These are phyloP conservation scores for Globisporangium nagaii DNA, from an alignment of 352 stramenopile genomes.

Conservation along the genomic window DNA sequence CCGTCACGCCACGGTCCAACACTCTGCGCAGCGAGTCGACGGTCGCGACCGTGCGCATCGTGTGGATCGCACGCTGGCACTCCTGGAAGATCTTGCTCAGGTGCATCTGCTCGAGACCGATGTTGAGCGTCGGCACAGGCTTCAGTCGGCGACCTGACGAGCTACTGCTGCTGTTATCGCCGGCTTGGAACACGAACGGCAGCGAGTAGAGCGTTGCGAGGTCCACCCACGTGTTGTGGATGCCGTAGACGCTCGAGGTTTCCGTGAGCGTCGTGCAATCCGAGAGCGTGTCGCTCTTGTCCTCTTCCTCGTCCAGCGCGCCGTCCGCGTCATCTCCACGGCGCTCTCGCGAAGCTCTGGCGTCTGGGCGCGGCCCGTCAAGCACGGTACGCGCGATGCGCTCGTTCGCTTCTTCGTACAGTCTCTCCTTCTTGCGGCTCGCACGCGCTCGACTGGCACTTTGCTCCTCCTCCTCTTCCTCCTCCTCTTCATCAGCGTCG, in stretches of 20 bases:
- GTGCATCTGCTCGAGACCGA: slow-evolving; percentile 57
- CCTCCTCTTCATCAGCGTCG: background rate
- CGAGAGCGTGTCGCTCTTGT: slow-evolving; percentile 76
- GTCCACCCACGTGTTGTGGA: slow-evolving; percentile 79
- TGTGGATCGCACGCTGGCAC: slow-evolving; percentile 68
- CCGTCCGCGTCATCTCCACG: background rate
- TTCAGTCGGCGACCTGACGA: slow-evolving; percentile 32
- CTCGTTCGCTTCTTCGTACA: slow-evolving; percentile 56
- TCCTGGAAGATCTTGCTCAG: slow-evolving; percentile 75
- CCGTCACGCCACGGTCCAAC: slow-evolving; percentile 67
- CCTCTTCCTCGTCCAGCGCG: slow-evolving; percentile 29
- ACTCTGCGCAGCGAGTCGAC: slow-evolving; percentile 71
- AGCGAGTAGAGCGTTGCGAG: slow-evolving; percentile 69
- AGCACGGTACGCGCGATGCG: slow-evolving; percentile 54
- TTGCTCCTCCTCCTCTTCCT: background rate
- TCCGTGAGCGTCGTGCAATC: slow-evolving; percentile 70
- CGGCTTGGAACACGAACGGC: slow-evolving; percentile 56
- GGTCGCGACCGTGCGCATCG: slow-evolving; percentile 64
- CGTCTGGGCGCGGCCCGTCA: slow-evolving; percentile 15
- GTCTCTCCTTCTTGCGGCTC: slow-evolving; percentile 19
- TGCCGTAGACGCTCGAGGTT: slow-evolving; percentile 65
- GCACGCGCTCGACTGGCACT: slow-evolving; percentile 3
- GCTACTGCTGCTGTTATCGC: slow-evolving; percentile 6
- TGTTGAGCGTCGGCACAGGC: slow-evolving; percentile 61
- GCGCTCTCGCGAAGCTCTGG: slow-evolving; percentile 5